Percentiles rank a stretch among this genome's conserved stretches.
Conservation (phyloP, 495 filamentous ascomycete species). For the Bacidia gigantensis region DNA sequence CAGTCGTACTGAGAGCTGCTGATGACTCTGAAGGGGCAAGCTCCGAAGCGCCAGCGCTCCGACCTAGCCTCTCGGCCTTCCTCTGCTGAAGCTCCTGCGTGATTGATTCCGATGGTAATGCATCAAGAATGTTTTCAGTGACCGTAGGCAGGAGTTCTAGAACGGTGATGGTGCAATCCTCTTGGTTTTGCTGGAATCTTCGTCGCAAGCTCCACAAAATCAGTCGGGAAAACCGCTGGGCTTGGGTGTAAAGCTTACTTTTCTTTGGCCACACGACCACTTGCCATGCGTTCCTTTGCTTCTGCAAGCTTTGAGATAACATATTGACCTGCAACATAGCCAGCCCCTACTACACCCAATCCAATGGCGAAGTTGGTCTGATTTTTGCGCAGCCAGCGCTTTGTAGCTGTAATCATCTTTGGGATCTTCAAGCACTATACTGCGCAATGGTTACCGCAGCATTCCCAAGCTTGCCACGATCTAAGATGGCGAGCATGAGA, state of each 20-base stretch:
- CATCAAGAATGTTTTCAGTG: slow-evolving; percentile 74
- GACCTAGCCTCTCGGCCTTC: slow-evolving; percentile 62
- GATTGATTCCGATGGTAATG: slow-evolving; percentile 76
- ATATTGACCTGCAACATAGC: slow-evolving; percentile 89
- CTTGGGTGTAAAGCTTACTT: slow-evolving; percentile 49
- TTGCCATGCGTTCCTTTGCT: slow-evolving; percentile 85
- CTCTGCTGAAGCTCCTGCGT: slow-evolving; percentile 87
- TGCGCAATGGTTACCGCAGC: not conserved
- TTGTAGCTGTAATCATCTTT: slow-evolving; percentile 68
- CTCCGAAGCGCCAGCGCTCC: slow-evolving; percentile 36
- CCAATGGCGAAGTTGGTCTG: slow-evolving; percentile 78
- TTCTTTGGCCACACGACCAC: slow-evolving; percentile 86
- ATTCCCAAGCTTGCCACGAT: not conserved
- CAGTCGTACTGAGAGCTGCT: slow-evolving; percentile 61
- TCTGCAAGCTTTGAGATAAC: slow-evolving; percentile 79
- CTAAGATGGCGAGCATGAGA: not conserved
- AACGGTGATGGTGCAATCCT: slow-evolving; percentile 96
- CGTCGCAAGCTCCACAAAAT: slow-evolving; percentile 58
- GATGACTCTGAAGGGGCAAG: slow-evolving; percentile 48
- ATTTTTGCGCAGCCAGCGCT: slow-evolving; percentile 84
- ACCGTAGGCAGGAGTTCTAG: slow-evolving; percentile 87
- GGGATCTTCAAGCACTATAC: not conserved
- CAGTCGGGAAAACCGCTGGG: not conserved
- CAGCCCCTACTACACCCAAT: slow-evolving; percentile 71
- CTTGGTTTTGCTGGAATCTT: slow-evolving; percentile 95